Percentiles rank a stretch among this genome's conserved stretches.
Conservation (phyloP, 2,329 filamentous ascomycete species). For the Cordyceps farinosa region DNA sequence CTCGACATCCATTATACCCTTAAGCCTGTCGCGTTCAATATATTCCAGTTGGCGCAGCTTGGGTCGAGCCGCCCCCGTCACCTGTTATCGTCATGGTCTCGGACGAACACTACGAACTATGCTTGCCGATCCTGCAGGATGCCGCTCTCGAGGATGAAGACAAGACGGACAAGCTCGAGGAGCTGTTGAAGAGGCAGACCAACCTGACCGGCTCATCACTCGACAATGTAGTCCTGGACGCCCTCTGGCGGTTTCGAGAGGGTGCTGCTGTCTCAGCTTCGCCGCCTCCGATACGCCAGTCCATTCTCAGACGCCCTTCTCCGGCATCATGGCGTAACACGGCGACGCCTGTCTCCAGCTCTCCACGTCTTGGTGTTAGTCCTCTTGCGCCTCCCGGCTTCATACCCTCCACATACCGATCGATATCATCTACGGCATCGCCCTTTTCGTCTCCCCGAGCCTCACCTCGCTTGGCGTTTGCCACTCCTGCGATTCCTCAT, state of each 20-base stretch:
- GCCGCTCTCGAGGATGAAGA: conserved; percentile 84
- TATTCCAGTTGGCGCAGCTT: conserved; percentile 6
- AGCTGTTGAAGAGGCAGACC: conserved; percentile 76
- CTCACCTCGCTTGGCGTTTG: conserved; percentile 85
- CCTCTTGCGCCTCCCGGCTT: conserved; percentile 84
- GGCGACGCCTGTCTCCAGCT: conserved; percentile 76
- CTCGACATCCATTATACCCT: not conserved
- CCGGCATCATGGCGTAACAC: conserved; percentile 90
- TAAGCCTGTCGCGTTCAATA: conserved; percentile 2
- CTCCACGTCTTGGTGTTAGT: conserved; percentile 75
- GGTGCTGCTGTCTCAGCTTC: conserved; percentile 63
- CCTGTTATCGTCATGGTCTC: conserved; percentile 69
- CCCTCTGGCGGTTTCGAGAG: conserved; percentile 80
- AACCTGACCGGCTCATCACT: conserved; percentile 70
- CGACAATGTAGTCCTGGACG: conserved; percentile 87
- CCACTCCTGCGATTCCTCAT: conserved; percentile 86
- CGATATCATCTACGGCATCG: conserved; percentile 75
- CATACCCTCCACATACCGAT: conserved; percentile 68
- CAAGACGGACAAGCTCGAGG: conserved; percentile 87
- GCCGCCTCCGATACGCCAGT: conserved; percentile 82
- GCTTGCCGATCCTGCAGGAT: conserved; percentile 83
- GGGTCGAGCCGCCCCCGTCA: not conserved
- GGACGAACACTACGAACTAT: conserved; percentile 88
- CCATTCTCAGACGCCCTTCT: conserved; percentile 83
- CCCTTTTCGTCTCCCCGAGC: conserved; percentile 93